Evolutionary conservation across 2,329 filamentous ascomycete species (phyloP), one percentile per base, ranked within the genome.

Genomic region (Botrytis tulipae): DNA sequence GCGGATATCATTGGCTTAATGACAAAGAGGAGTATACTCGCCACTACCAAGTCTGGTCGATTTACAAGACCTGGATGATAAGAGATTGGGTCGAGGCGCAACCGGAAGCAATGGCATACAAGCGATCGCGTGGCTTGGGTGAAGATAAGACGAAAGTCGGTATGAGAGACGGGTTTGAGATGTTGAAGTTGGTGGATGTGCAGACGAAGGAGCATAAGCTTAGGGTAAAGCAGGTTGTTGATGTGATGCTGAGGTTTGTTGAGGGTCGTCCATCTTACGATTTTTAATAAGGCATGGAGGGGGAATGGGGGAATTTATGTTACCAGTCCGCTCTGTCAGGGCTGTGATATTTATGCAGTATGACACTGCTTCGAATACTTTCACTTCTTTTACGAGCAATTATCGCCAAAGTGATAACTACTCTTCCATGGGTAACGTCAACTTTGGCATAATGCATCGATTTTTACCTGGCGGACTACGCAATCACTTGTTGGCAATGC

Each of bases 81-180:
- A 67, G 65, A n/a, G 25, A 67, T 7, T 67, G 65, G 65, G 65
- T 67, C 7, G 65, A 67, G 25, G 35, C n/a, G 18, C 65, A 67
- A 14, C 65, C 65, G 6, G 46, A 25, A n/a, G 65, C 46, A 7
- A 12, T 54, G 16, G 25, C 18, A 14, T 67, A 67, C 7, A 67
- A 67, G 32, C 54, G 37, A 35, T 29, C 51, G 1, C 46, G 51
- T 20, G 44, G 32, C 4, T 25, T 67, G 48, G 32, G 22, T 7
- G 22, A 54, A 12, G 32, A 51, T 1, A 40, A 51, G 8, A 10
- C 1, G 14, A 37, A 10, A 9, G 37, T 35, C 1, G 32, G 63
- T 10, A 51, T 67, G 63, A 67, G 7, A 4, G 44, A 67, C 37
- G 63, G 12, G 1, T 54, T 51, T 20, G 44, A 67, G 22, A 67